Conservation (phyloP, 257 asterid species). For the Nicotiana tomentosiformis region DNA sequence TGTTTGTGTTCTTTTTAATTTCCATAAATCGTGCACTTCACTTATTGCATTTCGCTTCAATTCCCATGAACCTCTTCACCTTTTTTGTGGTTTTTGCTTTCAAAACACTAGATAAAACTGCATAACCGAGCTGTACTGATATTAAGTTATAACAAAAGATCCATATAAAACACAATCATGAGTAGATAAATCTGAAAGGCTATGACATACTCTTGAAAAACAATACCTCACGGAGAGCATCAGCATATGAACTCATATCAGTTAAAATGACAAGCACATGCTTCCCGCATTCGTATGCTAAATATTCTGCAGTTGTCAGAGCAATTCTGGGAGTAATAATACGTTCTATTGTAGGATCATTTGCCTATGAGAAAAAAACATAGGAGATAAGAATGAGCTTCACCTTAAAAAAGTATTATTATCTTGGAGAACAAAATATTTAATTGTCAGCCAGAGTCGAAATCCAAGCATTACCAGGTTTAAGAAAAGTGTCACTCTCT, state of each 20-base stretch:
- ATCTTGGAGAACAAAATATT: not conserved
- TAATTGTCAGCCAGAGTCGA: not conserved
- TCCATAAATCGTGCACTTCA: too few relatives aligned
- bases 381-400: conserved; percentile 2
- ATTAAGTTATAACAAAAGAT: not conserved
- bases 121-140: not conserved
- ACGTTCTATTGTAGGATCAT: conserved; percentile 95
- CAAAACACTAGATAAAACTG: too few relatives aligned
- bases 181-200: not conserved
- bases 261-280: conserved; percentile 98
- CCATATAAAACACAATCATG: not conserved
- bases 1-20: too few relatives aligned
- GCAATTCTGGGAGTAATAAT: conserved; percentile 98
- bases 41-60: too few relatives aligned
- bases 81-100: too few relatives aligned
- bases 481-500: conserved; percentile 92
- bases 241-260: conserved; percentile 99
- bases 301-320: conserved; percentile 90
- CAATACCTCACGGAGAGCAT: conserved; percentile 98
- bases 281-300: conserved; percentile 96
- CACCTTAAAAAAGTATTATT: not conserved
- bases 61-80: too few relatives aligned
- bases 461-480: conserved; percentile 55
- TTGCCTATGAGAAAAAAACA: conserved; percentile 51
- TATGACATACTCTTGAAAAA: not conserved